phyloP scores from a whole-genome alignment of 176 grass and related monocot genomes.

The Oryza longistaminata region DNA sequence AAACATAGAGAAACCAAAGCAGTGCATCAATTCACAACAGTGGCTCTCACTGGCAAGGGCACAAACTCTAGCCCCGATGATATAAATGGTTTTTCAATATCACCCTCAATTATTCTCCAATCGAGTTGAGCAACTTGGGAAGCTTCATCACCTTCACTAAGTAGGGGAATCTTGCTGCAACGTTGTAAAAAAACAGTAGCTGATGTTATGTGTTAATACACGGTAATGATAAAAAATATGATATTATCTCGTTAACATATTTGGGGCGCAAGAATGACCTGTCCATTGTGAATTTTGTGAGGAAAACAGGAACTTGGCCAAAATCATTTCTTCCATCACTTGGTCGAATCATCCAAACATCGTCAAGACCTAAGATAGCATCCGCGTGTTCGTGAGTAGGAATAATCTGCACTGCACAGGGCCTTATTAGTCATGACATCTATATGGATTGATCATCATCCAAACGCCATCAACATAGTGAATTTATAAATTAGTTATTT shows the following conservation, averaged over 20 bases:
- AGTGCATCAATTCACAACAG: background rate
- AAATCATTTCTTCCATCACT: slow-evolving; percentile 42
- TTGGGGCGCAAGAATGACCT: slow-evolving; percentile 44
- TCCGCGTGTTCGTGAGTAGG: slow-evolving; percentile 84
- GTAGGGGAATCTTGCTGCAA: slow-evolving; percentile 64
- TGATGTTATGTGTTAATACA: background rate
- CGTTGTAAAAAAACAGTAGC: slow-evolving; percentile 30
- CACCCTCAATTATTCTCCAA: slow-evolving; percentile 74
- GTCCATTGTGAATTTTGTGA: slow-evolving; percentile 79
- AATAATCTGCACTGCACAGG: slow-evolving; percentile 67
- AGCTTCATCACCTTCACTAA: slow-evolving; percentile 57
- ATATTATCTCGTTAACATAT: background rate
- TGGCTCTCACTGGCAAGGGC: slow-evolving; percentile 66
- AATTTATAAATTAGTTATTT: too few species aligned
- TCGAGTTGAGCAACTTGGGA: slow-evolving; percentile 52
- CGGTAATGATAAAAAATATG: background rate
- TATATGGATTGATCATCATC: background rate
- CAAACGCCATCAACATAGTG: too few species aligned
- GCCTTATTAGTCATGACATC: background rate
- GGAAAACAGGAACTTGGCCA: slow-evolving; percentile 60
- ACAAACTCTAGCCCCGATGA: slow-evolving; percentile 79
- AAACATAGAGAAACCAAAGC: background rate
- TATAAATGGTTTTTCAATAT: slow-evolving; percentile 58
- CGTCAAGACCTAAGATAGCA: slow-evolving; percentile 82
- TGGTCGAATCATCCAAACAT: slow-evolving; percentile 56